phyloP scores from a whole-genome alignment of 352 stramenopile genomes.

The Pythium aristosporum region DNA sequence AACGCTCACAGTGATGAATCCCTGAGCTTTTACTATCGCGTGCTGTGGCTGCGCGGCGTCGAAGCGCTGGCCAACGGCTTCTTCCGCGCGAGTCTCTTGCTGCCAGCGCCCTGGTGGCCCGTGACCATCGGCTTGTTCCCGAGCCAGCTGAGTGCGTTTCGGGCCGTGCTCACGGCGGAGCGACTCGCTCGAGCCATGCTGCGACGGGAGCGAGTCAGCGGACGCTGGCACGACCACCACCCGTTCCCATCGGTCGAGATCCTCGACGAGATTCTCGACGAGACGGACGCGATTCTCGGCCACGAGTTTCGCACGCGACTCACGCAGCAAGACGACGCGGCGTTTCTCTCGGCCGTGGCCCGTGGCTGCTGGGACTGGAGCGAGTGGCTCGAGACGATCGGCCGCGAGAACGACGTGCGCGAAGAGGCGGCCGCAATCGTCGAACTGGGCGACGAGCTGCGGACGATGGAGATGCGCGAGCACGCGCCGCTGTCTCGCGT shows the following conservation, averaged over 20 bases:
- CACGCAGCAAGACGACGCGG: slow-evolving; percentile 34
- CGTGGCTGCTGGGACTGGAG: slow-evolving; percentile 41
- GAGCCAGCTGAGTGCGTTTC: slow-evolving; percentile 51
- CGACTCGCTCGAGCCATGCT: slow-evolving; percentile 41
- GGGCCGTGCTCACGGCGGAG: slow-evolving; percentile 60
- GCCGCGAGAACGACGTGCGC: slow-evolving; percentile 33
- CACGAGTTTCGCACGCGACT: slow-evolving; percentile 44
- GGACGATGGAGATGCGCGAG: neutral
- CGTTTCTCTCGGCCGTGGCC: slow-evolving; percentile 39
- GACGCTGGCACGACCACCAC: slow-evolving; percentile 18
- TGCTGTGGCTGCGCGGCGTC: slow-evolving; percentile 71
- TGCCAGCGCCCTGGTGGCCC: slow-evolving; percentile 40
- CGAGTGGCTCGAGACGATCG: slow-evolving; percentile 49
- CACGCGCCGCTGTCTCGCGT: neutral
- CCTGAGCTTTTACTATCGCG: slow-evolving; percentile 43
- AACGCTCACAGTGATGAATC: neutral
- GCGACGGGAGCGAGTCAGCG: slow-evolving; percentile 42
- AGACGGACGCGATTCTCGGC: slow-evolving; percentile 41
- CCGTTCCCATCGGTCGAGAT: slow-evolving; percentile 42
- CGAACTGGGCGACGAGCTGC: slow-evolving; percentile 14
- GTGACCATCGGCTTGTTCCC: slow-evolving; percentile 54
- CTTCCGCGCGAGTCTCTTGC: slow-evolving; percentile 49
- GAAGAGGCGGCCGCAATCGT: slow-evolving; percentile 45
- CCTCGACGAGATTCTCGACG: slow-evolving; percentile 47
- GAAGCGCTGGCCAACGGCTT: slow-evolving; percentile 63